Evolutionary conservation across 768 basidiomycete species (phyloP).

Genomic region (Tubosaeta sp.): DNA sequence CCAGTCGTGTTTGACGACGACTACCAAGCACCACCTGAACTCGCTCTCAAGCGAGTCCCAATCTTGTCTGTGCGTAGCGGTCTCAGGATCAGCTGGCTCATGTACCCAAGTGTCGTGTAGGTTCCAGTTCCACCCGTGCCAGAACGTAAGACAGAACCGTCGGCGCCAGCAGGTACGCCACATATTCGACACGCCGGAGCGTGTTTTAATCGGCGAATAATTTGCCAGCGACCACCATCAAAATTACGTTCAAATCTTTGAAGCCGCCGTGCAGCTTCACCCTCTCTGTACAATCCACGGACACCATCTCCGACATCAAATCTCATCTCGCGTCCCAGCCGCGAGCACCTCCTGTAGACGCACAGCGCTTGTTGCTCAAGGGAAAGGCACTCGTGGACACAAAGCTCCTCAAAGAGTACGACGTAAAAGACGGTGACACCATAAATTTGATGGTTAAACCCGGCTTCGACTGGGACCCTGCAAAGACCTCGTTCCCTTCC

Average conservation of each 20-base stretch:
- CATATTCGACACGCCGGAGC: background rate
- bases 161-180: slow-evolving; percentile 30
- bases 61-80: slow-evolving; percentile 53
- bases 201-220: slow-evolving; percentile 8
- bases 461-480: slow-evolving; percentile 60
- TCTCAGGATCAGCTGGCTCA: background rate
- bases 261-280: slow-evolving; percentile 81
- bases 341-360: slow-evolving; percentile 70
- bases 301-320: slow-evolving; percentile 81
- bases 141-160: slow-evolving; percentile 36
- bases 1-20: slow-evolving; percentile 68
- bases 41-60: slow-evolving; percentile 66
- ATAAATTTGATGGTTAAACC: slow-evolving; percentile 87
- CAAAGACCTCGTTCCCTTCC: slow-evolving; percentile 31
- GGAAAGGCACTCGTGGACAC: slow-evolving; percentile 90
- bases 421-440: slow-evolving; percentile 71
- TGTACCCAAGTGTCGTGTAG: slow-evolving; percentile 32
- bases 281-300: slow-evolving; percentile 71
- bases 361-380: slow-evolving; percentile 85
- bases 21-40: slow-evolving; percentile 67
- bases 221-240: slow-evolving; percentile 34
- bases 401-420: slow-evolving; percentile 90
- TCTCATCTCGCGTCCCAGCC: slow-evolving; percentile 61
- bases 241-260: slow-evolving; percentile 83
- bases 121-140: slow-evolving; percentile 60